phyloP scores from a whole-genome alignment of 2,329 filamentous ascomycete species.

The Alternaria angustiovoidea region DNA sequence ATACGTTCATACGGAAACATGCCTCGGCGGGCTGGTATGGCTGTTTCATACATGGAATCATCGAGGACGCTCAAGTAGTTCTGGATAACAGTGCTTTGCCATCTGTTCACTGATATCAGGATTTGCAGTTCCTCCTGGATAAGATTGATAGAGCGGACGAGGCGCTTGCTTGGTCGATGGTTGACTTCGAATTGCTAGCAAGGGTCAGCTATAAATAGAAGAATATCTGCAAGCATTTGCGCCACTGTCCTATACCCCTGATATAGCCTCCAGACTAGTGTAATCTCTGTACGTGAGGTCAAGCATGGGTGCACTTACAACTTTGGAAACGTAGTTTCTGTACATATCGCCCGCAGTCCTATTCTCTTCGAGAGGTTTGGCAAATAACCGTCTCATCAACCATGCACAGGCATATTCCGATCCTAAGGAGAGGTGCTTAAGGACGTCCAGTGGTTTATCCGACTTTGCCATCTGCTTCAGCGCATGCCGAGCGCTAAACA shows the following conservation, averaged over 20 bases:
- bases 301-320: slow-evolving; percentile 31
- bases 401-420: slow-evolving; percentile 42
- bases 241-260: too few relatives aligned
- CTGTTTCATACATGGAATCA: slow-evolving; percentile 31
- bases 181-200: slow-evolving; percentile 47
- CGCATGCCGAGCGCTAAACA: slow-evolving; percentile 29
- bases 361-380: slow-evolving; percentile 38
- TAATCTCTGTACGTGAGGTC: too few relatives aligned
- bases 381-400: slow-evolving; percentile 41
- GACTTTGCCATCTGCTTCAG: slow-evolving; percentile 39
- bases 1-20: slow-evolving; percentile 34
- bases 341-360: slow-evolving; percentile 44
- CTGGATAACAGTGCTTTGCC: slow-evolving; percentile 38
- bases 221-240: neutral
- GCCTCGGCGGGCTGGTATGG: slow-evolving; percentile 27
- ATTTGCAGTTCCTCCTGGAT: slow-evolving; percentile 43
- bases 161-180: slow-evolving; percentile 42
- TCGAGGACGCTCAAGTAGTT: slow-evolving; percentile 39
- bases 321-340: slow-evolving; percentile 39
- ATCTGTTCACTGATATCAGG: slow-evolving; percentile 33
- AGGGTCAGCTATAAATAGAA: slow-evolving; percentile 11
- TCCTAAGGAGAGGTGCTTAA: slow-evolving; percentile 33
- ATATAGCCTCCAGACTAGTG: too few relatives aligned
- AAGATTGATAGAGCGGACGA: slow-evolving; percentile 45
- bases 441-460: slow-evolving; percentile 11